These are phyloP conservation scores for Trametes elegans DNA, from an alignment of 768 basidiomycete species.

Conservation along the genomic window DNA sequence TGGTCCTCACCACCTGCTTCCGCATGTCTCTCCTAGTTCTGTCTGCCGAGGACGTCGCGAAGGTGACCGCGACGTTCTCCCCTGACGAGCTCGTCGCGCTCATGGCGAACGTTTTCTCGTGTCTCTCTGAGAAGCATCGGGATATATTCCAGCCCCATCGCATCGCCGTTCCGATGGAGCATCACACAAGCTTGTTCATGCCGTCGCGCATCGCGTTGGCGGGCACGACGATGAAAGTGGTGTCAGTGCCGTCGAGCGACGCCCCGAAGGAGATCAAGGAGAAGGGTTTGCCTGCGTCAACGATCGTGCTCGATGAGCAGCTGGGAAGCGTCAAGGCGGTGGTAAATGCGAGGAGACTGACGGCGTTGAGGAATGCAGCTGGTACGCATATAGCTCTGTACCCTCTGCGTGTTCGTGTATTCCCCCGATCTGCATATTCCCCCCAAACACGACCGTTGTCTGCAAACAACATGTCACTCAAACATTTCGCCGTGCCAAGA, in stretches of 20 bases:
- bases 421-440: background rate
- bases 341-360: conserved; percentile 74
- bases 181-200: conserved; percentile 78
- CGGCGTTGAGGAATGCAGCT: conserved; percentile 80
- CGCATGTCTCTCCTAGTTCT: conserved; percentile 57
- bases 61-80: conserved; percentile 43
- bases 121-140: conserved; percentile 34
- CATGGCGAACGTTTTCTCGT: conserved; percentile 59
- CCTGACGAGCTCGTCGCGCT: conserved; percentile 47
- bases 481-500: too few relatives aligned
- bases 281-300: conserved; percentile 72
- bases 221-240: conserved; percentile 77
- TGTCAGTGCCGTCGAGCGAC: conserved; percentile 57
- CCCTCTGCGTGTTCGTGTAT: background rate
- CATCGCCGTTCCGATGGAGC: conserved; percentile 47
- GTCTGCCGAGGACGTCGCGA: conserved; percentile 55
- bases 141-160: conserved; percentile 50
- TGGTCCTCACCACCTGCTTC: background rate
- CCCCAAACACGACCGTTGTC: background rate
- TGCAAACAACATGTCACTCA: too few relatives aligned
- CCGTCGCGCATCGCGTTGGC: conserved; percentile 57
- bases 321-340: conserved; percentile 71
- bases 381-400: conserved; percentile 41
- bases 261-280: conserved; percentile 32
- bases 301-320: conserved; percentile 68